phyloP scores from a whole-genome alignment of 2,329 filamentous ascomycete species.

The Paecilomyces sp. region DNA sequence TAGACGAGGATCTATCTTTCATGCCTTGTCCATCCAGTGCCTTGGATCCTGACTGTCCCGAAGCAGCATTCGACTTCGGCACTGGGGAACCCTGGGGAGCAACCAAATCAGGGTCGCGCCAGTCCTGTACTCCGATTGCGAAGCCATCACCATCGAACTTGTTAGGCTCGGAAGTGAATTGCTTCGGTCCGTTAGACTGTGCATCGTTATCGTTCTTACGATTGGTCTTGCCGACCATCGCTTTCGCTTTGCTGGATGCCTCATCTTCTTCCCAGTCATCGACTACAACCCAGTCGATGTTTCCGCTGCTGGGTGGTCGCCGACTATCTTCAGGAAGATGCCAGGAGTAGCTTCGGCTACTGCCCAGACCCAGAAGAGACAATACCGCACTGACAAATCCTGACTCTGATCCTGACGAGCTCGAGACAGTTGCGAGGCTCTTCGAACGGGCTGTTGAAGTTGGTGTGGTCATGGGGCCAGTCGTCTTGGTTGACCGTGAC shows the following conservation, averaged over 20 bases:
- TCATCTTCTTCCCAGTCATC: conserved; percentile 57
- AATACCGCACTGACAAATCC: conserved; percentile 40
- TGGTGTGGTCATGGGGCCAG: conserved; percentile 17
- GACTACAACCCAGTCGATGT: conserved; percentile 64
- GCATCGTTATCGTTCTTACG: conserved; percentile 14
- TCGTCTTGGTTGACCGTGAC: conserved; percentile 16
- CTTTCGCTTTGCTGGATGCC: conserved; percentile 15
- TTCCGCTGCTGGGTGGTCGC: conserved; percentile 64
- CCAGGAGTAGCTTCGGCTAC: conserved; percentile 14
- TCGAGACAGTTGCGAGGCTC: conserved; percentile 4
- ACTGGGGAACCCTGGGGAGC: conserved; percentile 29
- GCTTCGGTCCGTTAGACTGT: conserved; percentile 12
- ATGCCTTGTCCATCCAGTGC: conserved; percentile 17
- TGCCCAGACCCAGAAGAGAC: conserved; percentile 35
- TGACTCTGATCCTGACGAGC: conserved; percentile 11
- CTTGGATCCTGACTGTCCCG: conserved; percentile 21
- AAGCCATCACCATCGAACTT: conserved; percentile 53
- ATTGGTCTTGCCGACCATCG: conserved; percentile 18
- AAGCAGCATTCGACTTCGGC: conserved; percentile 14
- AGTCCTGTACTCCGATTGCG: conserved; percentile 78
- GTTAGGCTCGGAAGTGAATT: conserved; percentile 15
- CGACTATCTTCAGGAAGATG: conserved; percentile 44
- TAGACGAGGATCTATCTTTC: conserved; percentile 23
- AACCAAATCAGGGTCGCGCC: conserved; percentile 71
- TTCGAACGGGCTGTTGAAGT: conserved; percentile 19